Evolutionary conservation across 306 rosid genomes (phyloP).

Genomic region (Urtica urens): DNA sequence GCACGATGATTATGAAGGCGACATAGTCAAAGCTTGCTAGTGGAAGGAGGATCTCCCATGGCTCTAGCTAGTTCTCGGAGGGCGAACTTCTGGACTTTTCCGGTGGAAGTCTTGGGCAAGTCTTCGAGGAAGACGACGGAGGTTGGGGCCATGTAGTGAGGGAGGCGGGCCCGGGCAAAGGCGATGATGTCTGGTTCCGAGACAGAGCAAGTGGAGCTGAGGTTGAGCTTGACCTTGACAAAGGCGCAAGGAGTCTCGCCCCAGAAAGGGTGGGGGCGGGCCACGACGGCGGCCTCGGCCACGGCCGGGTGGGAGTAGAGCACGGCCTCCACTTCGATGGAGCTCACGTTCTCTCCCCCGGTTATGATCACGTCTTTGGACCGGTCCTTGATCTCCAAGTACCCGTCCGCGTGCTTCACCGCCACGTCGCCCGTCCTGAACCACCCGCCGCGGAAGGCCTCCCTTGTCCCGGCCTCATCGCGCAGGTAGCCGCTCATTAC

Average conservation of each 20-base stretch:
- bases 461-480: conserved; percentile 49
- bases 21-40: no score
- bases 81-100: conserved; percentile 63
- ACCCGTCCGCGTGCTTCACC: conserved; percentile 70
- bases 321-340: conserved; percentile 75
- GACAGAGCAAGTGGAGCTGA: conserved; percentile 19
- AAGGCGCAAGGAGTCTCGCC: conserved; percentile 93
- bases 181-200: conserved; percentile 45
- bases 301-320: conserved; percentile 61
- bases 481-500: conserved; percentile 81
- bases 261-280: conserved; percentile 72
- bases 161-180: conserved; percentile 44
- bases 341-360: conserved; percentile 84
- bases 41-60: conserved; percentile 63
- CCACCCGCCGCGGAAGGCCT: conserved; percentile 78
- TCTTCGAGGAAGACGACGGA: conserved; percentile 60
- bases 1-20: no score
- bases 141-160: conserved; percentile 70
- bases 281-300: conserved; percentile 70
- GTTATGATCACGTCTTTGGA: conserved; percentile 81
- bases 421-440: conserved; percentile 70
- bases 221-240: conserved; percentile 63
- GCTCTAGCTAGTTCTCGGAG: conserved; percentile 56
- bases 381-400: conserved; percentile 71
- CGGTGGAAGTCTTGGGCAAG: conserved; percentile 80